These are phyloP conservation scores for Stellera chamaejasme DNA, from an alignment of 345 rosid species.

Conservation along the genomic window DNA sequence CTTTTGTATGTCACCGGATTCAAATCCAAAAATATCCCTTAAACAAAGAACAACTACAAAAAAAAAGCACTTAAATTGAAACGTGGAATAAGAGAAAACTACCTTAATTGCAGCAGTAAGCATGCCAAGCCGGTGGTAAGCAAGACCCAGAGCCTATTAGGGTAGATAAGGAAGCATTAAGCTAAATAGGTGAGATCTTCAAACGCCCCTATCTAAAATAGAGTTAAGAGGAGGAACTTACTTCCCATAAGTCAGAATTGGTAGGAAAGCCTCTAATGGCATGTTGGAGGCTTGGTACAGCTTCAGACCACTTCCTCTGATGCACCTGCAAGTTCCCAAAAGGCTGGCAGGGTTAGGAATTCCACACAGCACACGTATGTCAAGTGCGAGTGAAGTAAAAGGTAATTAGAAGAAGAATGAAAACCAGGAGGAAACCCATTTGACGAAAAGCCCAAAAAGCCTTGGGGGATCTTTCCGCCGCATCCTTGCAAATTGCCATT, in stretches of 20 bases:
- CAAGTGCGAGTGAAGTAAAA: not conserved
- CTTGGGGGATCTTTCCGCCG: conserved; percentile 75
- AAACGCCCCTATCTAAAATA: conserved; percentile 3
- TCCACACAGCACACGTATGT: not conserved
- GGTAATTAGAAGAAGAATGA: not conserved
- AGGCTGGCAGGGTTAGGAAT: not conserved
- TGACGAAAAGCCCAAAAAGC: conserved; percentile 93
- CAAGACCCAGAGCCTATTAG: conserved; percentile 79
- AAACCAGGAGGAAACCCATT: conserved; percentile 75
- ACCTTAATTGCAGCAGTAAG: conserved; percentile 95
- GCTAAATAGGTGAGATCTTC: not conserved
- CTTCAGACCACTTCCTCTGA: conserved; percentile 78
- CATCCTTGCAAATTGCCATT: conserved; percentile 59
- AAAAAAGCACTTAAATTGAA: not conserved
- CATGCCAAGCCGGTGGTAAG: conserved; percentile 94
- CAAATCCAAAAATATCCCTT: not conserved
- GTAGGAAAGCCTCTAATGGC: conserved; percentile 89
- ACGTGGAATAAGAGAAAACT: conserved; percentile 7
- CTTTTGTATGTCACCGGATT: too few relatives aligned
- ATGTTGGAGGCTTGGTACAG: conserved; percentile 84
- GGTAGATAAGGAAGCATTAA: conserved; percentile 1
- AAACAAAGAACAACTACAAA: not conserved
- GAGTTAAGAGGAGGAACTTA: conserved; percentile 20
- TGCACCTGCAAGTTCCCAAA: conserved; percentile 27
- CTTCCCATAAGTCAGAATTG: conserved; percentile 87